Conservation (phyloP, 2,329 filamentous ascomycete species). For the Rutstroemia sp. region DNA sequence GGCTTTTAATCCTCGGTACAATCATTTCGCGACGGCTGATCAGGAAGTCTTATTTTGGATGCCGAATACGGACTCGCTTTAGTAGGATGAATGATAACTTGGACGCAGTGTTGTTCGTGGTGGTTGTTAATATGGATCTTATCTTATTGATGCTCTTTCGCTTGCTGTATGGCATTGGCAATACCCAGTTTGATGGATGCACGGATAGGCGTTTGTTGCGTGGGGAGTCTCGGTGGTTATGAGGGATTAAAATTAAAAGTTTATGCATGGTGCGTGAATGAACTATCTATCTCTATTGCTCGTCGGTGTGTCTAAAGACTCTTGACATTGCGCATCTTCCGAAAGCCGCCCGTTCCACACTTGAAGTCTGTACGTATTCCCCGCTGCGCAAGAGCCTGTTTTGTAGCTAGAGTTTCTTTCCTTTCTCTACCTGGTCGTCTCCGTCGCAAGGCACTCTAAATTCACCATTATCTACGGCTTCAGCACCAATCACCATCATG, state of each 20-base stretch:
- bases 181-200: constrained; percentile 6
- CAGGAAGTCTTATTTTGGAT: constrained; percentile 76
- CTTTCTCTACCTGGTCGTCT: too few relatives aligned
- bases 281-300: background rate
- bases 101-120: background rate
- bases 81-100: background rate
- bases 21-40: constrained; percentile 86
- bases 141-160: background rate
- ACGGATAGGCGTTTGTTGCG: constrained; percentile 2
- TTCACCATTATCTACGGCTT: too few relatives aligned
- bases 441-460: too few relatives aligned
- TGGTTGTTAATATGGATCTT: background rate
- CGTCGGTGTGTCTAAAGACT: background rate
- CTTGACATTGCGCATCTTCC: too few relatives aligned
- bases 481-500: too few relatives aligned
- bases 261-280: background rate
- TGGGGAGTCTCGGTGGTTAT: background rate
- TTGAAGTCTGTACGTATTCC: too few relatives aligned
- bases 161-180: constrained; percentile 3
- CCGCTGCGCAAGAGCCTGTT: too few relatives aligned
- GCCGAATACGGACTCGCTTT: constrained; percentile 47
- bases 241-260: background rate
- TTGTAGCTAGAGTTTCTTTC: too few relatives aligned
- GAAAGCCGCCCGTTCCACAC: too few relatives aligned
- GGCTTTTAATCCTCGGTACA: constrained; percentile 84